A percentile compares a stretch with the other conserved stretches of the same genome.
Evolutionary conservation across 805 yeast species (phyloP).

Genomic region (Myxozyma neotropica): DNA sequence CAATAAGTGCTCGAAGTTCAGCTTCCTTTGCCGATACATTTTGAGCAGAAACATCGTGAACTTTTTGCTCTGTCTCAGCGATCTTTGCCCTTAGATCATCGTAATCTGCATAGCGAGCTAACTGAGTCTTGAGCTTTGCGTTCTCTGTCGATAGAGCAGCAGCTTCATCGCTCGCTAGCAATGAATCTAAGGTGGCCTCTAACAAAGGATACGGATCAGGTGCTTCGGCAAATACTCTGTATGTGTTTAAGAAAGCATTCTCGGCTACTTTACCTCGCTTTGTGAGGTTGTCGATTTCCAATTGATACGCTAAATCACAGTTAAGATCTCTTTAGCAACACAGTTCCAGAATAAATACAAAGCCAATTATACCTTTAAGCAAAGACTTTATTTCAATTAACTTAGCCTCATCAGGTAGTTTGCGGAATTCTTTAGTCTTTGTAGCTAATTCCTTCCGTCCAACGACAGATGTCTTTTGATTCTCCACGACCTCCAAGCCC

Average conservation of each 20-base stretch:
- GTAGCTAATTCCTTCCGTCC: conserved; percentile 77
- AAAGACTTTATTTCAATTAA: conserved; percentile 65
- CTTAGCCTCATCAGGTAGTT: conserved; percentile 67
- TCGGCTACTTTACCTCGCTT: conserved; percentile 77
- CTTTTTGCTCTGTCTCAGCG: conserved; percentile 59
- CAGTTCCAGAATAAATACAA: not conserved
- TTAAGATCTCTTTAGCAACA: not conserved
- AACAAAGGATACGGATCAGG: conserved; percentile 90
- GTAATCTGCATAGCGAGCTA: conserved; percentile 73
- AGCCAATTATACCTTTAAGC: conserved; percentile 47
- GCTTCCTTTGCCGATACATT: conserved; percentile 70
- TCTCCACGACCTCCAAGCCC: conserved; percentile 69
- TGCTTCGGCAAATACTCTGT: conserved; percentile 78
- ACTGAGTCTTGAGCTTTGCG: conserved; percentile 50
- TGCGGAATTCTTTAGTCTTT: conserved; percentile 83
- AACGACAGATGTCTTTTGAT: conserved; percentile 66
- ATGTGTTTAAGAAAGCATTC: conserved; percentile 68
- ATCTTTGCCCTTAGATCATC: conserved; percentile 69
- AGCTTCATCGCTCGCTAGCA: conserved; percentile 57
- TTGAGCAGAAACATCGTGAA: conserved; percentile 57
- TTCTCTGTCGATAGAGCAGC: conserved; percentile 56
- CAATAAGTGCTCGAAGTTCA: conserved; percentile 65
- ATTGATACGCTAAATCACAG: conserved; percentile 60
- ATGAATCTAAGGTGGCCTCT: conserved; percentile 67
- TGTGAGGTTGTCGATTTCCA: conserved; percentile 82